A percentile compares a stretch with the other conserved stretches of the same genome.
phyloP scores from a whole-genome alignment of 23 red algal genomes.

The Pyropia haitanensis region DNA sequence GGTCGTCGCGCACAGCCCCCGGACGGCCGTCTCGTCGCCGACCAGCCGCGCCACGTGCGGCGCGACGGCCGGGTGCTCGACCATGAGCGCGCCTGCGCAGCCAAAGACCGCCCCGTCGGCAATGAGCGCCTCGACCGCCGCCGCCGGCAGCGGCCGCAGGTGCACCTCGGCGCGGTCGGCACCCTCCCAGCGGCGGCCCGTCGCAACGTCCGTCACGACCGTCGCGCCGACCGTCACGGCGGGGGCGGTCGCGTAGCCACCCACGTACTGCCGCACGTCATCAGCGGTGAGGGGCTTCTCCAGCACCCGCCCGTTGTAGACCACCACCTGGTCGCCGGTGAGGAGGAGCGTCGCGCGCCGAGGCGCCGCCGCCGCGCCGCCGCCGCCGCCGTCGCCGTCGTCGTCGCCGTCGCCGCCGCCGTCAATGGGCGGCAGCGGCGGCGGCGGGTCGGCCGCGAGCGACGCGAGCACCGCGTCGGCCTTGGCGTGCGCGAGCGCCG shows the following conservation, averaged over 20 bases:
- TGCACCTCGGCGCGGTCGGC: constrained; percentile 43
- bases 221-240: constrained; percentile 29
- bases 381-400: no score
- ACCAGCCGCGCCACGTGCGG: no score
- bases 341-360: constrained; percentile 10
- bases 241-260: constrained; percentile 14
- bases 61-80: constrained; percentile 18
- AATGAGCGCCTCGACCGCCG: constrained; percentile 21
- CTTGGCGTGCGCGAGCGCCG: constrained; percentile 29
- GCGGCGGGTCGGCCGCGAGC: neutral
- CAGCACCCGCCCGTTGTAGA: constrained; percentile 19
- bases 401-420: neutral
- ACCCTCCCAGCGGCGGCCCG: constrained; percentile 1
- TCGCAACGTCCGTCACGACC: constrained; percentile 15
- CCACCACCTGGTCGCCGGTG: constrained; percentile 61
- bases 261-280: constrained; percentile 12
- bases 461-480: constrained; percentile 25
- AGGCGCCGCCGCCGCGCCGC: no score
- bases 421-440: no score
- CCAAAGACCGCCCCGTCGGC: constrained; percentile 27
- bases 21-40: no score
- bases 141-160: constrained; percentile 26
- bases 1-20: no score
- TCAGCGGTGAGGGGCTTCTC: constrained; percentile 24
- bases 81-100: constrained; percentile 39